These are phyloP conservation scores for Phytophthora citrophthora DNA, from an alignment of 352 stramenopile genomes.

Conservation along the genomic window DNA sequence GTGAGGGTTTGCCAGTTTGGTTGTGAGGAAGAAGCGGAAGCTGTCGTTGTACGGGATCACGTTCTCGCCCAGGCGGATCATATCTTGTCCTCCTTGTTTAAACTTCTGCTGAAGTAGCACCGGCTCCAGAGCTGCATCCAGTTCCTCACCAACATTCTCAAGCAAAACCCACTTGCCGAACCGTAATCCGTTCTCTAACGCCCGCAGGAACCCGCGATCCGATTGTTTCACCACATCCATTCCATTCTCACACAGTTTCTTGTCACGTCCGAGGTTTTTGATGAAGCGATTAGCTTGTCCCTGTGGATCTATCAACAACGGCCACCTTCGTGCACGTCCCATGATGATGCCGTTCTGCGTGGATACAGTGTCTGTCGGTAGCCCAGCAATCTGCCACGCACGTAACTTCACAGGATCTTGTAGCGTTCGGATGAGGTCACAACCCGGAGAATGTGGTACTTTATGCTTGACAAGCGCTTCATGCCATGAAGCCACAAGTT, in stretches of 20 bases:
- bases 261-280: conserved; percentile 89
- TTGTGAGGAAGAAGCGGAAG: conserved; percentile 94
- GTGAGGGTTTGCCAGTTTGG: conserved; percentile 93
- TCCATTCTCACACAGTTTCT: conserved; percentile 85
- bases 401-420: conserved; percentile 90
- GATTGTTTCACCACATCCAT: conserved; percentile 93
- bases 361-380: conserved; percentile 90
- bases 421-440: conserved; percentile 85
- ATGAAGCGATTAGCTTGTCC: conserved; percentile 94
- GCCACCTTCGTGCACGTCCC: conserved; percentile 80
- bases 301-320: conserved; percentile 92
- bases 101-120: conserved; percentile 93
- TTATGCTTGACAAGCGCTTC: conserved; percentile 59
- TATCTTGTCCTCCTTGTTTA: conserved; percentile 92
- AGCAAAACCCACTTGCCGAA: conserved; percentile 93
- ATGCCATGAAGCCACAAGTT: conserved; percentile 71
- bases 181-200: conserved; percentile 89
- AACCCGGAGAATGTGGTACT: conserved; percentile 84
- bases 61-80: conserved; percentile 92
- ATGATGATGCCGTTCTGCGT: conserved; percentile 96
- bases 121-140: conserved; percentile 91
- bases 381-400: conserved; percentile 87
- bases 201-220: conserved; percentile 86
- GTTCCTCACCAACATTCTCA: conserved; percentile 90
- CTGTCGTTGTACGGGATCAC: conserved; percentile 92